Evolutionary conservation across 1,139 yeast species (phyloP).

Genomic region (Pichia sp.): DNA sequence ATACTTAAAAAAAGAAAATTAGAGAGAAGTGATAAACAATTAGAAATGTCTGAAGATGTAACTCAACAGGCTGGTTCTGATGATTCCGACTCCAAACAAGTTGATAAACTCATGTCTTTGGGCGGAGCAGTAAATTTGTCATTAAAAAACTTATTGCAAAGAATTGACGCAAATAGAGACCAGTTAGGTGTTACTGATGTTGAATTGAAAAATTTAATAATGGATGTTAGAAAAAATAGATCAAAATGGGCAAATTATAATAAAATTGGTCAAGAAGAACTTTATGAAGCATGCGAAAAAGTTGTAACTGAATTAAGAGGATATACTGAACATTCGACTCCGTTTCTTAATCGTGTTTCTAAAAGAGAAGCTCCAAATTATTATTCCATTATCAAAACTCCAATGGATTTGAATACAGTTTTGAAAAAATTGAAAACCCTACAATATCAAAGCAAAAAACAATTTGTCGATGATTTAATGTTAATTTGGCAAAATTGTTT

Average conservation of each 20-base stretch:
- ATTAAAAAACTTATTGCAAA: constrained; percentile 68
- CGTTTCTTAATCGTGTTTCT: constrained; percentile 88
- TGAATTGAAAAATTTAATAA: constrained; percentile 76
- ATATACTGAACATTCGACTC: constrained; percentile 94
- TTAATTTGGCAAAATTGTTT: constrained; percentile 94
- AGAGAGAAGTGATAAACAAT: constrained; percentile 71
- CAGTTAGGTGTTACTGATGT: constrained; percentile 70
- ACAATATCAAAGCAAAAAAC: constrained; percentile 77
- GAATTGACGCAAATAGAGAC: constrained; percentile 75
- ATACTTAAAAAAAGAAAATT: constrained; percentile 68
- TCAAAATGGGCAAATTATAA: constrained; percentile 98
- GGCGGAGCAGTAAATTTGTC: constrained; percentile 81
- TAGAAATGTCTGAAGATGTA: constrained; percentile 37
- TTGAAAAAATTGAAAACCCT: constrained; percentile 79
- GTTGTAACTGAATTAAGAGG: constrained; percentile 87
- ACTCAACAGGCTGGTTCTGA: constrained; percentile 15
- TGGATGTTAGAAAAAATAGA: constrained; percentile 90
- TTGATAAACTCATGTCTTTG: constrained; percentile 40
- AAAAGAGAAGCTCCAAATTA: constrained; percentile 98
- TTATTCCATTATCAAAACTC: constrained; percentile 79
- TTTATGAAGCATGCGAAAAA: constrained; percentile 95
- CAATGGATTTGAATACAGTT: constrained; percentile 96
- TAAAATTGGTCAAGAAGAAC: constrained; percentile 91
- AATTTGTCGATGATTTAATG: constrained; percentile 89
- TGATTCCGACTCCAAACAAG: constrained; percentile 20